Evolutionary conservation across 768 basidiomycete genomes (phyloP).

Genomic region (Tremella mesenterica): DNA sequence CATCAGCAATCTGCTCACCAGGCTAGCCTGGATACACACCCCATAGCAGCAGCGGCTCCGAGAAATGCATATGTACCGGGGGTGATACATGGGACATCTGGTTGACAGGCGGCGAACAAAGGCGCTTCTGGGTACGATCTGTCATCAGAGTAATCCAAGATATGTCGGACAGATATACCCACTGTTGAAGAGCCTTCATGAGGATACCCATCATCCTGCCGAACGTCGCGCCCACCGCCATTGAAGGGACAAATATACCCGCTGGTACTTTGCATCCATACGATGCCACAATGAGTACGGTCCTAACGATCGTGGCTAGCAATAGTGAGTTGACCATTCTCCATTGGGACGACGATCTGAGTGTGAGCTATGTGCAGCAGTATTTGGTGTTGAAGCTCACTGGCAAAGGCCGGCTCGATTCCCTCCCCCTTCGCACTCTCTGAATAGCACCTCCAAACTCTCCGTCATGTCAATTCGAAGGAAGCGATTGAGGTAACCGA

Average conservation of each 20-base stretch:
- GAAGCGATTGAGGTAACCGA: slow-evolving; percentile 91
- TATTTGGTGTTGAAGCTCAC: slow-evolving; percentile 51
- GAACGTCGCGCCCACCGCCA: slow-evolving; percentile 96
- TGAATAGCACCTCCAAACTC: slow-evolving; percentile 85
- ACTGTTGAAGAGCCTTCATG: slow-evolving; percentile 86
- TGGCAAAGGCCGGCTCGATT: slow-evolving; percentile 91
- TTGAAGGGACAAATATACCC: slow-evolving; percentile 96
- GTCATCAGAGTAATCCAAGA: background rate
- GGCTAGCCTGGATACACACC: slow-evolving; percentile 49
- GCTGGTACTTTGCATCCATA: slow-evolving; percentile 96
- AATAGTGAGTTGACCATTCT: slow-evolving; percentile 84
- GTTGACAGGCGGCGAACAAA: slow-evolving; percentile 80
- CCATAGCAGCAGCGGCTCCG: slow-evolving; percentile 90
- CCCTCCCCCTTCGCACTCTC: slow-evolving; percentile 87
- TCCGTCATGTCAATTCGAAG: slow-evolving; percentile 96
- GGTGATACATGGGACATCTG: slow-evolving; percentile 91
- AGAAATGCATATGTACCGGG: slow-evolving; percentile 97
- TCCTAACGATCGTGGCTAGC: slow-evolving; percentile 81
- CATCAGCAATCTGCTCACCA: background rate
- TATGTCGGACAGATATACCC: slow-evolving; percentile 19
- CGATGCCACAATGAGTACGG: slow-evolving; percentile 74
- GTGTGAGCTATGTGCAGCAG: background rate
- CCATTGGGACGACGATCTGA: slow-evolving; percentile 83
- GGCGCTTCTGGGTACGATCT: slow-evolving; percentile 76
- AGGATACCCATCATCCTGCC: slow-evolving; percentile 95